These are phyloP conservation scores for Kentomonas sorsogonicus DNA, from an alignment of 208 protist genomes.

Conservation along the genomic window DNA sequence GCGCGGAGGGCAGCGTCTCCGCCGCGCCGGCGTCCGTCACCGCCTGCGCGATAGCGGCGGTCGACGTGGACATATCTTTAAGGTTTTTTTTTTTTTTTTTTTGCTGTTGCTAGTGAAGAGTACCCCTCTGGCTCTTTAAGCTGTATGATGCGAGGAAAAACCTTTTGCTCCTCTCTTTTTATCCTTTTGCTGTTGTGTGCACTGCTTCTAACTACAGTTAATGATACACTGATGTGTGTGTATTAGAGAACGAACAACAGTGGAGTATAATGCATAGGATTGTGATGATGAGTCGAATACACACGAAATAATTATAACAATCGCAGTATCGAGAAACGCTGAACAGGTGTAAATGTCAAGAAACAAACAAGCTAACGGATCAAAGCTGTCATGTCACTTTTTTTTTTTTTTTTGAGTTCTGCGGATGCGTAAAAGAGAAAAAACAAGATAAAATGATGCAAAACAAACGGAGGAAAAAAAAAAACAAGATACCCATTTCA, in stretches of 20 bases:
- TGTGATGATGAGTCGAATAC: no score
- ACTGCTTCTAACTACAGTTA: constrained; percentile 3
- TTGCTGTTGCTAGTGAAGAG: not conserved
- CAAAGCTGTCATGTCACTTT: no score
- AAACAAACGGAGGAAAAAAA: not conserved
- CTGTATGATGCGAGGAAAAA: no score
- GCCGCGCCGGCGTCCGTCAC: not conserved
- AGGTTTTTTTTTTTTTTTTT: not conserved
- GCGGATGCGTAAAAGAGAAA: not conserved
- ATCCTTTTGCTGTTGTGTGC: not conserved
- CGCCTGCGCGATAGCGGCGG: not conserved
- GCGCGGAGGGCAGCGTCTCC: constrained; percentile 40
- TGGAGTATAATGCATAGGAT: no score
- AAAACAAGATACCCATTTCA: constrained; percentile 6
- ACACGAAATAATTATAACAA: no score
- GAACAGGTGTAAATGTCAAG: no score
- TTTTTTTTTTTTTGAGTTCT: constrained; percentile 11
- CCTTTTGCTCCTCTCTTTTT: no score
- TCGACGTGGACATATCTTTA: not conserved
- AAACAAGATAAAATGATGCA: not conserved
- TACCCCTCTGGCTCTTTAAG: constrained; percentile 1
- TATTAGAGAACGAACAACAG: no score
- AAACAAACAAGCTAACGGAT: no score
- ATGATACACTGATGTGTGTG: no score
- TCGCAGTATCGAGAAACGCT: no score